A percentile compares a stretch with the other conserved stretches of the same genome.
phyloP scores from a whole-genome alignment of 257 asterid genomes.

The Jacaranda mimosifolia region DNA sequence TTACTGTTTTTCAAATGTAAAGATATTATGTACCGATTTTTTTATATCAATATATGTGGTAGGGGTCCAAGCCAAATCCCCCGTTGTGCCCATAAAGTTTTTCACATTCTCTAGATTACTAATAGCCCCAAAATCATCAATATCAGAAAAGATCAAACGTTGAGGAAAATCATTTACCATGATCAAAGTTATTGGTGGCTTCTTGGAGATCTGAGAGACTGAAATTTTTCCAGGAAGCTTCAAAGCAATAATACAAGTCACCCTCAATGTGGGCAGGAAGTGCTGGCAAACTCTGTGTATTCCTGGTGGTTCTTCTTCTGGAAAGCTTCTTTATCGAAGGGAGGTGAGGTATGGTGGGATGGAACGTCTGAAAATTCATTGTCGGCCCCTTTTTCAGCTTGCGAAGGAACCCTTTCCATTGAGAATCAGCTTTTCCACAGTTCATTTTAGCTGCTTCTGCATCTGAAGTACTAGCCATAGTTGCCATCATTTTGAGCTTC shows the following conservation, averaged over 20 bases:
- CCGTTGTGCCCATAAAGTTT: not conserved
- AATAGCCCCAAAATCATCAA: not conserved
- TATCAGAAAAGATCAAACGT: not conserved
- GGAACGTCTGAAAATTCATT: slow-evolving; percentile 64
- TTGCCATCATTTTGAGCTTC: slow-evolving; percentile 43
- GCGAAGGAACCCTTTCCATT: slow-evolving; percentile 86
- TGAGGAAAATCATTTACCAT: slow-evolving; percentile 50
- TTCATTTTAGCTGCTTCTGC: slow-evolving; percentile 38
- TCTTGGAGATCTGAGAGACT: slow-evolving; percentile 73
- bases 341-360: slow-evolving; percentile 76
- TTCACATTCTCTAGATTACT: not conserved
- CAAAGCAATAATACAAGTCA: slow-evolving; percentile 71
- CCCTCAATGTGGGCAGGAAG: slow-evolving; percentile 67
- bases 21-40: too few relatives aligned
- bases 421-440: slow-evolving; percentile 57
- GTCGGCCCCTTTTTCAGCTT: slow-evolving; percentile 76
- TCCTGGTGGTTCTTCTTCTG: slow-evolving; percentile 55
- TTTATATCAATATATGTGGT: too few relatives aligned
- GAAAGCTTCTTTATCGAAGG: slow-evolving; percentile 80
- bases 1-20: too few relatives aligned
- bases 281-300: slow-evolving; percentile 60
- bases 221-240: slow-evolving; percentile 86
- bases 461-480: slow-evolving; percentile 55
- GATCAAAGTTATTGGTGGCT: slow-evolving; percentile 74
- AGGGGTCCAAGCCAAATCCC: too few relatives aligned